phyloP scores from a whole-genome alignment of 2,329 filamentous ascomycete genomes.

The Aspergillus bombycis region DNA sequence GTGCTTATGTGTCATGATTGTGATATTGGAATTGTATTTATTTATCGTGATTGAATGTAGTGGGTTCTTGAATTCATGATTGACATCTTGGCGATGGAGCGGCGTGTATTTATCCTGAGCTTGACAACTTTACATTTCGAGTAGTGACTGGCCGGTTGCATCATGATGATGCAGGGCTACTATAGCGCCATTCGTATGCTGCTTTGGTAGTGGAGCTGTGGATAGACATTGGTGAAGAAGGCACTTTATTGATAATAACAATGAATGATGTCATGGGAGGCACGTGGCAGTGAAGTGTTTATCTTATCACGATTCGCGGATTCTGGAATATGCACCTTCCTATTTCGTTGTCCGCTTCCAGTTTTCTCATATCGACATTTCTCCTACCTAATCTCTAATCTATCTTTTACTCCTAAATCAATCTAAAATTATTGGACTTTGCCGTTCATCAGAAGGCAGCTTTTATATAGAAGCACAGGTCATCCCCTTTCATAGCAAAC shows the following conservation, averaged over 20 bases:
- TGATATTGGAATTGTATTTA: not conserved
- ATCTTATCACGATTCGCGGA: not conserved
- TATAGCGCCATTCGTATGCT: not conserved
- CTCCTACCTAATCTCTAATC: no score
- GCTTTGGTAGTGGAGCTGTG: not conserved
- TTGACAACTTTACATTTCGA: not conserved
- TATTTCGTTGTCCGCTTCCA: no score
- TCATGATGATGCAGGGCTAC: not conserved
- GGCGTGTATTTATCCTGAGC: not conserved
- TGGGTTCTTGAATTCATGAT: not conserved
- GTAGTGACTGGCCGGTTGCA: not conserved
- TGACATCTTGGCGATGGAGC: not conserved
- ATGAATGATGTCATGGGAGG: not conserved
- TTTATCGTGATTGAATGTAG: not conserved
- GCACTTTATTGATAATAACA: no score
- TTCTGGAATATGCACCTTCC: no score
- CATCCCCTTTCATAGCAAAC: not conserved
- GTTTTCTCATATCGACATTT: no score
- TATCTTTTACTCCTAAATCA: no score
- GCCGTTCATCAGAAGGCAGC: not conserved
- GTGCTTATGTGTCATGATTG: not conserved
- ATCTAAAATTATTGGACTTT: no score
- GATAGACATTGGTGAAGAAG: not conserved
- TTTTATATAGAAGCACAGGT: not conserved
- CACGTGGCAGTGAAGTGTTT: not conserved